phyloP scores from a whole-genome alignment of 495 filamentous ascomycete species.

The Penicillium parvum region DNA sequence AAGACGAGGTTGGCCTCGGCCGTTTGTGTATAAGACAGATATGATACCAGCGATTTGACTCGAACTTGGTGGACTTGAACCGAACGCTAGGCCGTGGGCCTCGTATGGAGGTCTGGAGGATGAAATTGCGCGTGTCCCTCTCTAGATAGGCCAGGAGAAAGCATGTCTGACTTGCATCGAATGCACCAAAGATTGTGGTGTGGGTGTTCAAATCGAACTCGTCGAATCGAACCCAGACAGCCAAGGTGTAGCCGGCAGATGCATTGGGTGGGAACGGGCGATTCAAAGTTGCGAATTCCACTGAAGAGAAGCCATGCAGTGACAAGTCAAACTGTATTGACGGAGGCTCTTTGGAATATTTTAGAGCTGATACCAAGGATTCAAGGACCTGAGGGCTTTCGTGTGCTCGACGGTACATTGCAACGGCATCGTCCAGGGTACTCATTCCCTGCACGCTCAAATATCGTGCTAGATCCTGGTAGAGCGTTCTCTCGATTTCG shows the following conservation, averaged over 20 bases:
- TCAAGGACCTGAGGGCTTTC: slow-evolving; percentile 57
- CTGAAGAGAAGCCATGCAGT: slow-evolving; percentile 76
- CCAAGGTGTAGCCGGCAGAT: slow-evolving; percentile 80
- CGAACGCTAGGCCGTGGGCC: slow-evolving; percentile 83
- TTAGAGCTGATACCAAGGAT: slow-evolving; percentile 70
- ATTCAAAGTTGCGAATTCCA: slow-evolving; percentile 80
- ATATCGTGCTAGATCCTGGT: slow-evolving; percentile 45
- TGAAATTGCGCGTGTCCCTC: slow-evolving; percentile 90
- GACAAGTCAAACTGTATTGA: slow-evolving; percentile 94
- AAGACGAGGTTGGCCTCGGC: slow-evolving; percentile 66
- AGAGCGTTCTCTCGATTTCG: slow-evolving; percentile 49
- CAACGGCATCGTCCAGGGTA: slow-evolving; percentile 71
- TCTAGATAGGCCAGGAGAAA: slow-evolving; percentile 93
- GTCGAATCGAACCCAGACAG: slow-evolving; percentile 83
- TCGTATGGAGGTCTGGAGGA: slow-evolving; percentile 90
- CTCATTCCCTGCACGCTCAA: slow-evolving; percentile 58
- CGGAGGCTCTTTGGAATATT: slow-evolving; percentile 67
- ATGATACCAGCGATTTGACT: slow-evolving; percentile 82
- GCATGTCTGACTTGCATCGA: slow-evolving; percentile 87
- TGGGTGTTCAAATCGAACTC: slow-evolving; percentile 79
- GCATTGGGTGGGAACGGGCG: slow-evolving; percentile 74
- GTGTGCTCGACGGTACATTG: slow-evolving; percentile 63
- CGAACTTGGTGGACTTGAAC: slow-evolving; percentile 78
- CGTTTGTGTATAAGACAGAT: slow-evolving; percentile 79
- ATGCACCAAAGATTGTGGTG: slow-evolving; percentile 93